A percentile compares a stretch with the other conserved stretches of the same genome.
These are phyloP conservation scores for Pinus tabuliformis DNA, from an alignment of 75 land plant genomes.

Conservation along the genomic window DNA sequence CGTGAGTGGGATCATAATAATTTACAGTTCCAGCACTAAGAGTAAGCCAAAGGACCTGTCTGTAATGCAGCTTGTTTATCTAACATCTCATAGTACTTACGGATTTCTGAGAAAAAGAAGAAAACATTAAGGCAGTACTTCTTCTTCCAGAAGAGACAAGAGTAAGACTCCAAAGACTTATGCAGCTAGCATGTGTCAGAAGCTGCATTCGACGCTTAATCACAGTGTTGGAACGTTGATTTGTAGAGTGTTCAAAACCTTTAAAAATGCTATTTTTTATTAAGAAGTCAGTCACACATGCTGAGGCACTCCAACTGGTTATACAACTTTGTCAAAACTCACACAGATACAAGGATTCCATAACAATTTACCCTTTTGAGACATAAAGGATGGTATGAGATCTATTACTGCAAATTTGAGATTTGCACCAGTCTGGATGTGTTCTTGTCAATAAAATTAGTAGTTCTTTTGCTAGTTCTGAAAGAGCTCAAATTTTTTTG, in stretches of 20 bases:
- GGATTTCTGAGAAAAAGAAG: background rate
- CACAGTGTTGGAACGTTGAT: background rate
- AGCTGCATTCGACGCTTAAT: background rate
- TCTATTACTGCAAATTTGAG: background rate
- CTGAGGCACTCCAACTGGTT: background rate
- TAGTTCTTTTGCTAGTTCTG: too few relatives aligned
- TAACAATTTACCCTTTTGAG: background rate
- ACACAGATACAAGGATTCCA: background rate
- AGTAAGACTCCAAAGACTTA: background rate
- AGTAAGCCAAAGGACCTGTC: background rate
- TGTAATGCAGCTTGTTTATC: background rate
- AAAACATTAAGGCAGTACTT: background rate
- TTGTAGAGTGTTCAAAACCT: background rate
- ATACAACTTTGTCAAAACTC: background rate
- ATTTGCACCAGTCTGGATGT: slow-evolving; percentile 1
- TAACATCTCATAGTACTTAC: background rate
- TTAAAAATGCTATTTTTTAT: background rate
- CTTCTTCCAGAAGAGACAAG: background rate
- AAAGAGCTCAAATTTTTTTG: too few relatives aligned
- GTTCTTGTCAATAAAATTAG: too few relatives aligned
- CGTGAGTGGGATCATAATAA: background rate
- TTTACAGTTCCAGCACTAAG: background rate
- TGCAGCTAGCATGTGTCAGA: slow-evolving; percentile 2
- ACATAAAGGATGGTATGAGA: background rate
- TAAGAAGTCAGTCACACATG: background rate